Conservation (phyloP, 352 stramenopile species). For the Phytophthora agathidicida region DNA sequence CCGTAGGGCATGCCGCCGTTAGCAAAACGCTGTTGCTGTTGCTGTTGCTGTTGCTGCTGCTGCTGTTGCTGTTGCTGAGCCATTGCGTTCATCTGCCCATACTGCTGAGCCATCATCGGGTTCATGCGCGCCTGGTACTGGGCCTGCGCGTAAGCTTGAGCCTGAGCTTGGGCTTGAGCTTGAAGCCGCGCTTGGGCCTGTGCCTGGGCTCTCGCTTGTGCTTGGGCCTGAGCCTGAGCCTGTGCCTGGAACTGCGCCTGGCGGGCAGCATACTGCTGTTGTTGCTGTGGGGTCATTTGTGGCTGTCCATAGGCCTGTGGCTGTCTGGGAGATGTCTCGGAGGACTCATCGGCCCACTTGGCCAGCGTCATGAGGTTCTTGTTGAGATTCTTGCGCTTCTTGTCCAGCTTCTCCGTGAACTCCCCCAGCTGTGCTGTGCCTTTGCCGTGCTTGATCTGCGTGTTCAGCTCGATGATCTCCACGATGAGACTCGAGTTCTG, state of each 20-base stretch:
- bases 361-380: slow-evolving; percentile 91
- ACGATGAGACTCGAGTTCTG: slow-evolving; percentile 89
- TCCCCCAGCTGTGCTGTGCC: slow-evolving; percentile 75
- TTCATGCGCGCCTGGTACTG: slow-evolving; percentile 74
- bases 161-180: slow-evolving; percentile 42
- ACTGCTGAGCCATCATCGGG: slow-evolving; percentile 48
- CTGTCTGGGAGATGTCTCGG: slow-evolving; percentile 62
- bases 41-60: slow-evolving; percentile 37
- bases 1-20: slow-evolving; percentile 46
- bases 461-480: slow-evolving; percentile 90
- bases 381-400: slow-evolving; percentile 91
- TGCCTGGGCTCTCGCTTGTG: slow-evolving; percentile 30
- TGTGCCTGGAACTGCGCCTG: slow-evolving; percentile 41
- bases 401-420: slow-evolving; percentile 87
- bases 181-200: slow-evolving; percentile 39
- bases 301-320: slow-evolving; percentile 38
- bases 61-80: slow-evolving; percentile 30
- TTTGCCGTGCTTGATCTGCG: slow-evolving; percentile 87
- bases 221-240: slow-evolving; percentile 28
- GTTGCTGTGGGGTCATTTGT: slow-evolving; percentile 40
- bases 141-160: slow-evolving; percentile 54
- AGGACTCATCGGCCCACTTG: slow-evolving; percentile 88
- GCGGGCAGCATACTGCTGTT: slow-evolving; percentile 1
- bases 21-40: slow-evolving; percentile 52
- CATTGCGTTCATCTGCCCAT: slow-evolving; percentile 46